Percentiles rank a stretch among this genome's conserved stretches.
phyloP scores from a whole-genome alignment of 352 stramenopile genomes.

The Pythium plurisporium region DNA sequence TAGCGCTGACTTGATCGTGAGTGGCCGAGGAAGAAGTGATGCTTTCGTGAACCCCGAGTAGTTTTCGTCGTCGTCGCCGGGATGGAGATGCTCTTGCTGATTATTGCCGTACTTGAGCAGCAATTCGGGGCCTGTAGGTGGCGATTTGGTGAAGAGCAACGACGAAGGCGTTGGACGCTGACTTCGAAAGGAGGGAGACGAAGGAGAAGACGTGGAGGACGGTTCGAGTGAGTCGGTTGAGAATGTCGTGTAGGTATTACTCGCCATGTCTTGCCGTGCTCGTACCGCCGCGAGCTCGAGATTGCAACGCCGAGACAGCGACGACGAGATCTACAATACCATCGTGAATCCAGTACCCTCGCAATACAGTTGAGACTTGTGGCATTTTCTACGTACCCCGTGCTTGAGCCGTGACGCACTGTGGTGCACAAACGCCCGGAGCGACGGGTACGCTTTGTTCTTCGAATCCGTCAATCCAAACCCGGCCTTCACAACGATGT shows the following conservation, averaged over 20 bases:
- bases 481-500: constrained; percentile 17
- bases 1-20: constrained; percentile 16
- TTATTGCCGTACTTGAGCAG: constrained; percentile 9
- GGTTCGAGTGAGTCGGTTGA: constrained; percentile 53
- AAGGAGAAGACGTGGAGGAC: constrained; percentile 12
- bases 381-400: constrained; percentile 33
- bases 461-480: constrained; percentile 53
- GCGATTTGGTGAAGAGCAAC: constrained; percentile 49
- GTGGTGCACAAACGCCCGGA: constrained; percentile 58
- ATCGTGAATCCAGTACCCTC: not conserved
- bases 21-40: constrained; percentile 26
- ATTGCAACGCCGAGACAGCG: constrained; percentile 51
- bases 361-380: too few species aligned
- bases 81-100: constrained; percentile 13
- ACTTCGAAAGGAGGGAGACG: constrained; percentile 4
- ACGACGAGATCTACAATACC: constrained; percentile 40
- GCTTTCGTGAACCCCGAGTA: constrained; percentile 48
- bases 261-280: constrained; percentile 35
- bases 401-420: constrained; percentile 54
- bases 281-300: constrained; percentile 22
- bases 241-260: constrained; percentile 62
- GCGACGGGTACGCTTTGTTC: constrained; percentile 50
- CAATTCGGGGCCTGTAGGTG: not conserved
- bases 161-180: not conserved
- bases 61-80: constrained; percentile 19